Evolutionary conservation across 1,139 yeast species (phyloP), one percentile per base, ranked within the genome.

Genomic region (Yamadazyma kanchanaburiensis): DNA sequence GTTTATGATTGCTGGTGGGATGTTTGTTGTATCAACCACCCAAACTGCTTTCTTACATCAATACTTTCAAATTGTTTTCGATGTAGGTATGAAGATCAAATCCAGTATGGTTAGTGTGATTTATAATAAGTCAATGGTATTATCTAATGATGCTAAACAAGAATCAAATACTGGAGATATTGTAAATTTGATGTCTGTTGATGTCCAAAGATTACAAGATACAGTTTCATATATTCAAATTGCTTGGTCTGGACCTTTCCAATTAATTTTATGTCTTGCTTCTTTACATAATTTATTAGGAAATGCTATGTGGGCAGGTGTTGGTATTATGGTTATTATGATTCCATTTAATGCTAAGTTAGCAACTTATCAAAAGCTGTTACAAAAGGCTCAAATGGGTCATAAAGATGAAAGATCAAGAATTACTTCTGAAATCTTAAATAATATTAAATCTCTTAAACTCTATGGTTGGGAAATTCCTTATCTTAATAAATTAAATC

Each of bases 241-340:
- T 37, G 69, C 87, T 31, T 89, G 97, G 96, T 88, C 96, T 1
- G 97, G 96, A 26, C 98, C 98, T 3, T 86, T 89, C 63, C 98
- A 91, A 62, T 80, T 91, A 46, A 46, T 74, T 25, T 62, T 91
- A 36, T 91, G 97, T 68, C 70, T 91, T 45, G 58, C 70, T 34
- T 83, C 94, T 4, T 66, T 91, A 34, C 77, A 91, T 55, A 73
- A 76, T 6, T 60, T 91, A 36, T 64, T 91, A 35, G 97, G 97
- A 22, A 78, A 82, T 43, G 74, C 94, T 17, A 91, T 91, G 97
- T 89, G 97, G 96, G 84, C 95, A 26, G 98, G 98, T 58, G 95
- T 91, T 16, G 60, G 73, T 11, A 77, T 91, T 37, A 81, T 91
- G 81, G 53, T 84, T 6, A 52, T 89, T 28, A 82, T 89, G 81